A percentile compares a stretch with the other conserved stretches of the same genome.
phyloP scores from a whole-genome alignment of 1,139 yeast genomes.

The Suhomyces chickasaworum region DNA sequence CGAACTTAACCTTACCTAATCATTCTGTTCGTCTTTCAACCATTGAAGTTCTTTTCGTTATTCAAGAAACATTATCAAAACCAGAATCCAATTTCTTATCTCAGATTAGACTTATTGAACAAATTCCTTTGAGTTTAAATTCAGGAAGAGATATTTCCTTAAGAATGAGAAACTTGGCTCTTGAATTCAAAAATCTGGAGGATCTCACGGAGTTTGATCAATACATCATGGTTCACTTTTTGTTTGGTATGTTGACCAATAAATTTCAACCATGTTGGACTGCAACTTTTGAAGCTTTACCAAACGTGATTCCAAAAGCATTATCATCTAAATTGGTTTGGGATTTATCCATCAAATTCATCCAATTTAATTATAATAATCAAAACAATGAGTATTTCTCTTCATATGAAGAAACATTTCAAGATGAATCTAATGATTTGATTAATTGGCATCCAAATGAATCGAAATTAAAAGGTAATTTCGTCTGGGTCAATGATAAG shows the following conservation, averaged over 20 bases:
- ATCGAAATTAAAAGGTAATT: constrained; percentile 31
- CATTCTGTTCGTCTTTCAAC: constrained; percentile 51
- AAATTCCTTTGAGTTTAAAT: constrained; percentile 67
- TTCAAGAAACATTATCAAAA: constrained; percentile 28
- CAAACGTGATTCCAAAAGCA: constrained; percentile 46
- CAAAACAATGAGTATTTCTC: constrained; percentile 20
- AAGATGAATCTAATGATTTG: constrained; percentile 23
- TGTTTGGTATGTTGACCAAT: constrained; percentile 74
- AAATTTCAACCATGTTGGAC: constrained; percentile 87
- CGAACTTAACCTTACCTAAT: constrained; percentile 49
- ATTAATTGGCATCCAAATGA: constrained; percentile 37
- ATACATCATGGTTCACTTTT: constrained; percentile 51
- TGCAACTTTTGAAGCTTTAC: constrained; percentile 64
- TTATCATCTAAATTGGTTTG: constrained; percentile 50
- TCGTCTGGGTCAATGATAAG: constrained; percentile 24
- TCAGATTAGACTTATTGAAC: constrained; percentile 63
- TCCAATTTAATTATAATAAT: constrained; percentile 31
- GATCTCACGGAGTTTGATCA: constrained; percentile 37
- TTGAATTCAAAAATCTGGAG: constrained; percentile 45
- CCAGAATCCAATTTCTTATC: constrained; percentile 36
- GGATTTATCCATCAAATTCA: constrained; percentile 50
- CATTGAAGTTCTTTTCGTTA: constrained; percentile 38
- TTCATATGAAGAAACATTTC: constrained; percentile 16
- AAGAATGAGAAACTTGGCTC: constrained; percentile 65
- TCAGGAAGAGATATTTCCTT: constrained; percentile 75